Conservation (phyloP, 139 green algal species). For the Closterium sp. region DNA sequence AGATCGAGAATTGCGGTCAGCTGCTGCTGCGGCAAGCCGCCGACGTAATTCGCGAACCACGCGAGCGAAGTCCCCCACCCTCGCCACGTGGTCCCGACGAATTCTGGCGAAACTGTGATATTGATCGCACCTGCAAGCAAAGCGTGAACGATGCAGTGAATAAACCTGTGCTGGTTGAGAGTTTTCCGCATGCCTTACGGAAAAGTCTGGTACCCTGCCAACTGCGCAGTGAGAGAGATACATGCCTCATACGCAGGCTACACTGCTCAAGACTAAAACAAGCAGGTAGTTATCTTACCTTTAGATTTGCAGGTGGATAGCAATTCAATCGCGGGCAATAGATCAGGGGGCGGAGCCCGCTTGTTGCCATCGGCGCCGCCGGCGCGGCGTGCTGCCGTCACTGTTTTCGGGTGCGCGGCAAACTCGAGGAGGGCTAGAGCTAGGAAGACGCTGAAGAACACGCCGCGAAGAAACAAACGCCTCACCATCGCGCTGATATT, state of each 20-base stretch:
- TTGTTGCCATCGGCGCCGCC: neutral
- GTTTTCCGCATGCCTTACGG: neutral
- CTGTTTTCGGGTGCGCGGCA: neutral
- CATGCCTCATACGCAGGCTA: neutral
- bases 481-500: neutral
- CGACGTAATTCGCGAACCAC: constrained; percentile 1
- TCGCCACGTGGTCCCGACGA: neutral
- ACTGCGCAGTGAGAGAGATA: no score
- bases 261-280: neutral
- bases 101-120: neutral
- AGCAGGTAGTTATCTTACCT: neutral
- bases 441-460: neutral
- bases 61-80: neutral
- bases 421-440: neutral
- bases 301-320: neutral
- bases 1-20: constrained; percentile 38
- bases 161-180: neutral
- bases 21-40: neutral
- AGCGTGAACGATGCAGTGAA: neutral
- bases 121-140: neutral
- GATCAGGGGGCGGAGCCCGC: neutral
- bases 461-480: neutral
- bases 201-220: no score
- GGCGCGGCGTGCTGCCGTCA: neutral
- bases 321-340: neutral